Evolutionary conservation across 2,329 filamentous ascomycete genomes (phyloP), one percentile per base, ranked within the genome.

Genomic region (Colletotrichum sansevieriae): DNA sequence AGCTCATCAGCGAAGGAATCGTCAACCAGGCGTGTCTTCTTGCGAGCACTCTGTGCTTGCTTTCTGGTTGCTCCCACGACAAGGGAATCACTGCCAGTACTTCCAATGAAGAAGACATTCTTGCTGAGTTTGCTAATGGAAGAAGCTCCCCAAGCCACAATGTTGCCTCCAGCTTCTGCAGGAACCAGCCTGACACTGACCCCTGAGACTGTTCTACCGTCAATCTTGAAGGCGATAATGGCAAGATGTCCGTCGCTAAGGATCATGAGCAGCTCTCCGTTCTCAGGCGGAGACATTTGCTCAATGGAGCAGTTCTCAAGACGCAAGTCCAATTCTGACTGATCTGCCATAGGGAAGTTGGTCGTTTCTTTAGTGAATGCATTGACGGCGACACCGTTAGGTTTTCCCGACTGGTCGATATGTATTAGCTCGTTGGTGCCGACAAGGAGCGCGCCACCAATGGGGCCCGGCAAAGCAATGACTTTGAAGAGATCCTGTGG

Each of bases 351-450:
- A 58, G 91, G 88, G 75, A 98, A 98, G 0, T 91, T 88, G 2
- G 95, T 97, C 71, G 89, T 88, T 70, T 92, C 88, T 77, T 91
- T 93, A 4, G 95, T 91, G 80, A 97, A 97, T 39, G 93, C 88
- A 76, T 99, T 99, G 71, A 99, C 93, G 4, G 92, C 95, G 67
- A 98, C 92, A 2, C 94, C 95, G 75, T 94, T 97, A 12, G 94
- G 88, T 78, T 97, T 98, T 35, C 96, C 96, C 11, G 94, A 94
- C 83, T 99, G 96, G 76, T 98, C 95, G 72, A 99, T 90, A 78
- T 99, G 96, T 69, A 99, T 92, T 70, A 99, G 81, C 76, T 98
- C 94, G 76, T 99, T 98, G 55, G 88, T 86, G 33, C 96, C 97
- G 20, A 98, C 83, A 15, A 99, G 85, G 15, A 99, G 83, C 43